These are phyloP conservation scores for Sporothrix sp. DNA, from an alignment of 2,329 filamentous ascomycete species.

Conservation along the genomic window DNA sequence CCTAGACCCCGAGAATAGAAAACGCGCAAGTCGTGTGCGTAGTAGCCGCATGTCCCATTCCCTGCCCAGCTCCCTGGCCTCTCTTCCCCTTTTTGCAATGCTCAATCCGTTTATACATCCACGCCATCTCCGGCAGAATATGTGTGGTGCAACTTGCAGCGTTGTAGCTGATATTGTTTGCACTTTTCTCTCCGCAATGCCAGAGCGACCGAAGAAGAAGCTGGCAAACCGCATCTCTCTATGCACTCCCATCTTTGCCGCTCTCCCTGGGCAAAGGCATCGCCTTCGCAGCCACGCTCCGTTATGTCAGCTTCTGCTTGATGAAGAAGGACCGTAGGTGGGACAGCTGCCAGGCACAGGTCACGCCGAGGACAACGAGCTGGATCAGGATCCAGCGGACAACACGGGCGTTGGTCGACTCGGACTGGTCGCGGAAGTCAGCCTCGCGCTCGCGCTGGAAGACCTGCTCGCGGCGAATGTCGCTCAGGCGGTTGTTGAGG, in stretches of 20 bases:
- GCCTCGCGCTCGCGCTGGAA: constrained; percentile 96
- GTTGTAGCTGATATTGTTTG: too few relatives aligned
- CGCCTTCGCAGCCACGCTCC: background rate
- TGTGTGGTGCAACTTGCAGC: too few relatives aligned
- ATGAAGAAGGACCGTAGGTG: constrained; percentile 97
- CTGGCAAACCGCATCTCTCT: too few relatives aligned
- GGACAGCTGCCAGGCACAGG: constrained; percentile 94
- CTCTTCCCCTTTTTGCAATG: too few relatives aligned
- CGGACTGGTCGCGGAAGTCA: constrained; percentile 96
- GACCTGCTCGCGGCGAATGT: constrained; percentile 88
- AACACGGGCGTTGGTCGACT: constrained; percentile 82
- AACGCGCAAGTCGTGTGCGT: background rate
- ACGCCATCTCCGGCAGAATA: too few relatives aligned
- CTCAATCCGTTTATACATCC: too few relatives aligned
- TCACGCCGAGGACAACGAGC: constrained; percentile 69
- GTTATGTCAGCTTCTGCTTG: constrained; percentile 96
- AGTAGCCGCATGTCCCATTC: background rate
- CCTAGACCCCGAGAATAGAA: background rate
- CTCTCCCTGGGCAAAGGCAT: too few relatives aligned
- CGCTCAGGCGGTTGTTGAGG: constrained; percentile 74
- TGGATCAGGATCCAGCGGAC: constrained; percentile 92
- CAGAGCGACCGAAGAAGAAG: too few relatives aligned
- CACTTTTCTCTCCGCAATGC: too few relatives aligned
- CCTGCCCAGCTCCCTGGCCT: background rate
- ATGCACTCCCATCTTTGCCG: too few relatives aligned